Evolutionary conservation across 208 protist species (phyloP).

Genomic region (Sergeia podlipaevii): DNA sequence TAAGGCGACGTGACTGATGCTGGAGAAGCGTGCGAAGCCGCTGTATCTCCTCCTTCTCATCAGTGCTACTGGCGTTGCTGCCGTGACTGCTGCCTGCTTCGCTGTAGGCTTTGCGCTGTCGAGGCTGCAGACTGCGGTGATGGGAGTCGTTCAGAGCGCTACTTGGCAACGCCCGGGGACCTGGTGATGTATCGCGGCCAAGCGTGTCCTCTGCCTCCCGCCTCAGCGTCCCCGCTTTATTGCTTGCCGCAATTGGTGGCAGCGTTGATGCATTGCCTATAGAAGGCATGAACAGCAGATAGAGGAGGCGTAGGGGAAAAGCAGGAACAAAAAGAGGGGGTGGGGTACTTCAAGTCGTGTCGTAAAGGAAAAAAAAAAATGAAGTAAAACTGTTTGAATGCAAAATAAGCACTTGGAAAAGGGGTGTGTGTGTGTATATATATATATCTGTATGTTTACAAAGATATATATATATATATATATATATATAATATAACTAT

Average conservation of each 20-base stretch:
- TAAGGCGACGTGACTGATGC: conserved; percentile 43
- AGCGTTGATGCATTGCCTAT: not conserved
- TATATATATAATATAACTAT: too few relatives aligned
- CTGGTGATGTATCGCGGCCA: too few relatives aligned
- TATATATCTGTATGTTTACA: conserved; percentile 16
- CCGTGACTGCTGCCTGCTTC: conserved; percentile 2
- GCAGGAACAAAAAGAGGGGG: too few relatives aligned
- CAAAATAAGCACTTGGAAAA: not conserved
- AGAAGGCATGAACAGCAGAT: not conserved
- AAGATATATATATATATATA: too few relatives aligned
- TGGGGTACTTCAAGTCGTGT: too few relatives aligned
- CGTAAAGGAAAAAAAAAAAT: conserved; percentile 1
- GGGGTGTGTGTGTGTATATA: not conserved
- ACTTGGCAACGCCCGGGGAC: not conserved
- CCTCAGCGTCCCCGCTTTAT: not conserved
- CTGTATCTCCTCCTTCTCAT: conserved; percentile 41
- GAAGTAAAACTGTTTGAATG: conserved; percentile 6
- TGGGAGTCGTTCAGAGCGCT: not conserved
- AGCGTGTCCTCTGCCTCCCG: not conserved
- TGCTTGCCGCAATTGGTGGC: not conserved
- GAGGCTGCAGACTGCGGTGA: conserved; percentile 2
- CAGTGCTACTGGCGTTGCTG: not conserved
- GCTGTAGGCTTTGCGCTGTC: too few relatives aligned
- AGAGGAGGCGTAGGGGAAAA: too few relatives aligned
- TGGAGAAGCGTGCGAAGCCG: conserved; percentile 45